Conservation (phyloP, 1,284 basidiomycete species). For the Marasmius sp. region DNA sequence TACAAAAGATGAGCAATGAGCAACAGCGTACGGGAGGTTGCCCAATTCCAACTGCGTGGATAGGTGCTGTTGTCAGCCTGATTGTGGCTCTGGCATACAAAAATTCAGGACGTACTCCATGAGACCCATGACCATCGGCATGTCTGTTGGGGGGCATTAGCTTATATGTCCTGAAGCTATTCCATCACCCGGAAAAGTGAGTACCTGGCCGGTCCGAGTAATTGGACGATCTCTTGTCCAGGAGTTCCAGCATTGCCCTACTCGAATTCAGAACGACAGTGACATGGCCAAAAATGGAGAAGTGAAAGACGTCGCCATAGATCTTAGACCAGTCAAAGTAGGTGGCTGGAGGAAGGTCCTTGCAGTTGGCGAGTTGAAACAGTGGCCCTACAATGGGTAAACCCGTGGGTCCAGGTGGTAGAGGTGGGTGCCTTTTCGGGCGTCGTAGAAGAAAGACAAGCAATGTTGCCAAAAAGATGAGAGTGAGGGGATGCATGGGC, state of each 20-base stretch:
- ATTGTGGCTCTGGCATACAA: too few species aligned
- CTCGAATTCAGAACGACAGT: conserved; percentile 22
- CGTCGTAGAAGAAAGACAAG: too few species aligned
- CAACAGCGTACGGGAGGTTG: conserved; percentile 18
- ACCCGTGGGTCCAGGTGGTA: conserved; percentile 11
- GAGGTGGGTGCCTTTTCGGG: background rate
- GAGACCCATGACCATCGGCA: conserved; percentile 26
- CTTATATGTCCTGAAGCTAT: too few species aligned
- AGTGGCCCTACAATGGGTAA: conserved; percentile 8
- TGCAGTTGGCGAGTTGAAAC: background rate
- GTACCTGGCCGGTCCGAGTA: conserved; percentile 20
- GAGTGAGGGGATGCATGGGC: too few species aligned
- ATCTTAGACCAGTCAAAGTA: conserved; percentile 1
- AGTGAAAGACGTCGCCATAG: conserved; percentile 5
- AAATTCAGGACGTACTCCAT: conserved; percentile 10
- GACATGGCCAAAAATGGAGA: conserved; percentile 10
- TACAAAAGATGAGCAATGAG: background rate
- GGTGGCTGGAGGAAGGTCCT: background rate
- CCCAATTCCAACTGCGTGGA: conserved; percentile 22
- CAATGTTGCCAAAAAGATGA: too few species aligned
- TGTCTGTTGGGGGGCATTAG: background rate
- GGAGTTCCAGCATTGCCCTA: conserved; percentile 19
- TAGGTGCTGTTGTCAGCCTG: too few species aligned
- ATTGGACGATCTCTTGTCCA: conserved; percentile 20
- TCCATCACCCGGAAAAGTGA: background rate